phyloP scores from a whole-genome alignment of 805 yeast genomes.

The Aciculoconidium aculeatum region DNA sequence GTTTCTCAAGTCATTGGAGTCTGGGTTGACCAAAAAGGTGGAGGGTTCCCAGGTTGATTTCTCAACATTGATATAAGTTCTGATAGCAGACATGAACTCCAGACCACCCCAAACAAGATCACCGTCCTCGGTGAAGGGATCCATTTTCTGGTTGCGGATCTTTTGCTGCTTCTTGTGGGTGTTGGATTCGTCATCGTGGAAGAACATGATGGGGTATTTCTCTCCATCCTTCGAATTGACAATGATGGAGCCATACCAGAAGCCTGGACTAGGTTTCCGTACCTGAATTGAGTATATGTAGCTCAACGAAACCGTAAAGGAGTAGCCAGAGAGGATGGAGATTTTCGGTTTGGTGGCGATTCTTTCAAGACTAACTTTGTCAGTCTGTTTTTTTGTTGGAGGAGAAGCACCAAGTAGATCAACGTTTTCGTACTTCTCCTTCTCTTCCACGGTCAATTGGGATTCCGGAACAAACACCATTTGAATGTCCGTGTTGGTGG shows the following conservation, averaged over 20 bases:
- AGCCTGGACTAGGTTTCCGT: slow-evolving; percentile 75
- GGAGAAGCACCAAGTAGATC: slow-evolving; percentile 42
- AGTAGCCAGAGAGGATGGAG: slow-evolving; percentile 53
- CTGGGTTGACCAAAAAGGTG: slow-evolving; percentile 74
- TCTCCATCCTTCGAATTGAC: slow-evolving; percentile 64
- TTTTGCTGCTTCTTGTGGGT: slow-evolving; percentile 63
- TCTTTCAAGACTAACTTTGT: no score
- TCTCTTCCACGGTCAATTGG: slow-evolving; percentile 40
- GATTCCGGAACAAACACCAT: slow-evolving; percentile 67
- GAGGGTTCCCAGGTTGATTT: slow-evolving; percentile 67
- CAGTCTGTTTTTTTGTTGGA: no score
- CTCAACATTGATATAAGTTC: slow-evolving; percentile 54
- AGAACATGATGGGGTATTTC: slow-evolving; percentile 77
- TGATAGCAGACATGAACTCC: slow-evolving; percentile 57
- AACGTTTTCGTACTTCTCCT: slow-evolving; percentile 40
- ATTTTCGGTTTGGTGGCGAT: slow-evolving; percentile 47
- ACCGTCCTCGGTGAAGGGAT: slow-evolving; percentile 58
- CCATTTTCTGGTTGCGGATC: slow-evolving; percentile 57
- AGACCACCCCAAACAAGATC: slow-evolving; percentile 87
- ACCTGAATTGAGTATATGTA: slow-evolving; percentile 74
- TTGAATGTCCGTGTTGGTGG: slow-evolving; percentile 49
- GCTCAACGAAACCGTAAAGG: slow-evolving; percentile 58
- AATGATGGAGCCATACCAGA: slow-evolving; percentile 89
- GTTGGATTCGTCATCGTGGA: slow-evolving; percentile 85
- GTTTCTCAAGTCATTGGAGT: slow-evolving; percentile 54